A percentile compares a stretch with the other conserved stretches of the same genome.
These are phyloP conservation scores for Boechera retrofracta DNA, from an alignment of 345 rosid genomes.

Conservation along the genomic window DNA sequence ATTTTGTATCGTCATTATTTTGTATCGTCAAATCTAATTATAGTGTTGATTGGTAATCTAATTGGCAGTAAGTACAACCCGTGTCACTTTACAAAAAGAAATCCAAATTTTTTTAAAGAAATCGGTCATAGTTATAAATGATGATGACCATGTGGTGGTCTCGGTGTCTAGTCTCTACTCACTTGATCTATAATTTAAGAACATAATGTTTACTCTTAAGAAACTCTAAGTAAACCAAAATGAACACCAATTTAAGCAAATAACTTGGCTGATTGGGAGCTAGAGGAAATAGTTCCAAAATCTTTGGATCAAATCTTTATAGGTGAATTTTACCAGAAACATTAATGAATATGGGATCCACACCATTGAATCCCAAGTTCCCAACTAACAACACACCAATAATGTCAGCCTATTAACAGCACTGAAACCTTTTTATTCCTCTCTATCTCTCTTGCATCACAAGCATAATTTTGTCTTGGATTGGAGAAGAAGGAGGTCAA, in stretches of 20 bases:
- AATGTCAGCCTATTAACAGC: conserved; percentile 29
- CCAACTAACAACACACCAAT: conserved; percentile 38
- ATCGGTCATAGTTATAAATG: too few species aligned
- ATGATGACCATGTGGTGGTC: too few species aligned
- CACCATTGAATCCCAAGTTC: conserved; percentile 35
- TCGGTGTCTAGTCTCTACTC: too few species aligned
- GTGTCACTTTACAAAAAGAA: too few species aligned
- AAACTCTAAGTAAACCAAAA: neutral
- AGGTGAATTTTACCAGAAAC: conserved; percentile 12
- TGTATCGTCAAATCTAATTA: neutral
- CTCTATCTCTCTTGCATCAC: conserved; percentile 2
- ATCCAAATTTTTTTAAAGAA: too few species aligned
- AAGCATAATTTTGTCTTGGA: neutral
- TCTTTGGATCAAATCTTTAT: conserved; percentile 29
- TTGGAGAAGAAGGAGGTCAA: neutral
- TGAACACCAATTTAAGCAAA: neutral
- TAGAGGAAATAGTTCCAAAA: conserved; percentile 29
- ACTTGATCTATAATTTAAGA: too few species aligned
- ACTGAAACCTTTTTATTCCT: conserved; percentile 6
- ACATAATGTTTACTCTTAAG: too few species aligned
- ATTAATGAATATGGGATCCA: conserved; percentile 38
- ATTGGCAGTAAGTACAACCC: too few species aligned
- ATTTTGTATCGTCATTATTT: neutral
- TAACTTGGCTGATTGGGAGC: conserved; percentile 1
- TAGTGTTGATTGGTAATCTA: neutral